Base-by-base conservation (phyloP, 2,329 filamentous ascomycete species). In the Nakataea oryzae region DNA sequence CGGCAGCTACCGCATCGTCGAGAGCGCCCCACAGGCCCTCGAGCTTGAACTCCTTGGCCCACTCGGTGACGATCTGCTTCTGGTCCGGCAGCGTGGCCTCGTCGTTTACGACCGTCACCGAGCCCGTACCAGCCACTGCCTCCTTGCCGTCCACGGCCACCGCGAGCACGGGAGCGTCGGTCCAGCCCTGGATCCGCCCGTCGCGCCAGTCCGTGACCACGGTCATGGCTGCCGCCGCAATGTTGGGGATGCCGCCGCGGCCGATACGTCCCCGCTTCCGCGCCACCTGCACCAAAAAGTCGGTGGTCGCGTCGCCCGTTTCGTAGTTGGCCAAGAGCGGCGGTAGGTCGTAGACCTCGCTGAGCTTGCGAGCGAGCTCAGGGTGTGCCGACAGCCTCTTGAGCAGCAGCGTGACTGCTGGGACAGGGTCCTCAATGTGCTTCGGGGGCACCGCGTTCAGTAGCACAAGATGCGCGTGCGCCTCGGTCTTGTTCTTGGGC, bases 121-220 rank as follows among this genome's bases (percentile, higher is more conserved):
- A 9, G 17, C 59, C 41, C 54, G 57, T 74, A 65, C 77, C 68
- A 54, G 71, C 75, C 6, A 68, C 67, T 2, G 71, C 66, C 8
- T 69, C 69, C 3, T 69, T 67, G 27, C 64, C 67, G 8, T 67
- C 68, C 27, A 66, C 70, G n/a, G 80, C 79, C n/a, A 88, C 81
- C 24, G 83, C 77, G 64, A 91, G 75, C 47, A 82, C 81, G 9
- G 93, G 92, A 3, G 91, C 84, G 68, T 92, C 89, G 58, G 87
- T 84, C 93, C 93, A 96, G 63, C 93, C 93, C 75, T 96, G 91
- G 69, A 99, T 96, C 61, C 95, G 86, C 29, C 93, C 93, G 73
- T 97, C 93, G 68, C 95, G 85, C 91, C 95, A 96, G 78, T 99
- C 95, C n/a, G 87, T 95, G 63, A 99, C 86, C 62, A 99, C 93